Evolutionary conservation across 176 grass and related monocot species (phyloP), one percentile per base, ranked within the genome.

Genomic region (Oryza glumipatula): DNA sequence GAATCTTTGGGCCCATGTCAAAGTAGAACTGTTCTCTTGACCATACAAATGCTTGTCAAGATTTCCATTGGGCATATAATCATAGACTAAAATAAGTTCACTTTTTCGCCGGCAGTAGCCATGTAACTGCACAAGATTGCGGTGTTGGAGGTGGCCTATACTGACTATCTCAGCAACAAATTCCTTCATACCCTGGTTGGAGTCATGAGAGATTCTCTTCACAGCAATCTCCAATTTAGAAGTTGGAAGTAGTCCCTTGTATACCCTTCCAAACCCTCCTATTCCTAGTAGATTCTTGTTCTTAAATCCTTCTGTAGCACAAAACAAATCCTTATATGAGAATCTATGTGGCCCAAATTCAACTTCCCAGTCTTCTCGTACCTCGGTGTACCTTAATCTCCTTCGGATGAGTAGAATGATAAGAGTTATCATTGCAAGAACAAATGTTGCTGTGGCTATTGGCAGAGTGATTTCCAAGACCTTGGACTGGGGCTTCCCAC

Each of bases 321-420:
- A 2, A 1, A 28, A 70, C 13, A 72, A 11, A 2, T 71, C 67
- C 21, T 58, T 70, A 6, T 70, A 71, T 1, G 79, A 81, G 17
- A 82, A 60, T 10, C 79, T 6, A 7, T 75, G 77, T 1, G 77
- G 77, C 0, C 84, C 67, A 46, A 74, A 80, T 11, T 80, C 43
- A 11, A 43, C 6, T 30, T 86, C 77, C 80, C 86, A 83, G 12
- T 78, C 80, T 54, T 88, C 86, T 6, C 24, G 13, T 5, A 77
- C 0, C 9, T 88, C 86, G 0, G 49, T 30, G 33, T 51, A 72
- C 67, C 76, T 82, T 2, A 14, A 24, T 28, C 4, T 45, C 28
- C 65, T 45, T 3, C 39, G 43, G n/a, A 88, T 3, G 2, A 71
- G 6, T 19, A 65, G 36, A 64, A 83, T 44, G 3, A 5, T 9